Conservation (phyloP, 2,329 filamentous ascomycete species). For the Biscogniauxia sp. region DNA sequence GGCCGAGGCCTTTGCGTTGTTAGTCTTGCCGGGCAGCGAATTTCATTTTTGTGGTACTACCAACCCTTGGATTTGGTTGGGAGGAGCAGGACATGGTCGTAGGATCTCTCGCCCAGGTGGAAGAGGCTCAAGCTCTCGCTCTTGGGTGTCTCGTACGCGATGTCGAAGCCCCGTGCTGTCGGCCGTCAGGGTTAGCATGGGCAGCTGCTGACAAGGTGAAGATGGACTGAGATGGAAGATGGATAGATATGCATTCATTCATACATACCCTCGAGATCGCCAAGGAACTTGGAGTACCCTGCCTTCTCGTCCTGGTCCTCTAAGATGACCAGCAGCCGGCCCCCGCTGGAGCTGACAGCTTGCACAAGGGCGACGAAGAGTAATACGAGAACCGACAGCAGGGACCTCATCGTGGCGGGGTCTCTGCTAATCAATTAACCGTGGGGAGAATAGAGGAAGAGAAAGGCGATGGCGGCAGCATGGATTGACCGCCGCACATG, state of each 20-base stretch:
- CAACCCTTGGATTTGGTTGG: conserved; percentile 87
- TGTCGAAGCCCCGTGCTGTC: conserved; percentile 75
- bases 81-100: conserved; percentile 87
- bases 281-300: conserved; percentile 78
- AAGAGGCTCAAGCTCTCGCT: conserved; percentile 76
- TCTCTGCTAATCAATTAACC: conserved; percentile 14
- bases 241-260: no score
- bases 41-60: conserved; percentile 12
- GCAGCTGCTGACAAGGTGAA: no score
- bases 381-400: conserved; percentile 68
- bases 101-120: conserved; percentile 79
- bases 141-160: conserved; percentile 82
- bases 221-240: no score
- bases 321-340: conserved; percentile 78
- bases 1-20: conserved; percentile 67
- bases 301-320: conserved; percentile 80
- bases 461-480: conserved; percentile 23
- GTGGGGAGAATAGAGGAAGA: conserved; percentile 16
- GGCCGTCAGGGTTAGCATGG: conserved; percentile 1
- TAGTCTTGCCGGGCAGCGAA: not conserved
- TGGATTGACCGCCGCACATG: conserved; percentile 24
- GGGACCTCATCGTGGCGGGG: conserved; percentile 65
- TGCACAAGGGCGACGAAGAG: conserved; percentile 64
- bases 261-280: conserved; percentile 68
- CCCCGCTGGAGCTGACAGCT: conserved; percentile 76